Percentiles rank a stretch among this genome's conserved stretches.
These are phyloP conservation scores for Cyclocybe aegerita DNA, from an alignment of 768 basidiomycete species.

Conservation along the genomic window DNA sequence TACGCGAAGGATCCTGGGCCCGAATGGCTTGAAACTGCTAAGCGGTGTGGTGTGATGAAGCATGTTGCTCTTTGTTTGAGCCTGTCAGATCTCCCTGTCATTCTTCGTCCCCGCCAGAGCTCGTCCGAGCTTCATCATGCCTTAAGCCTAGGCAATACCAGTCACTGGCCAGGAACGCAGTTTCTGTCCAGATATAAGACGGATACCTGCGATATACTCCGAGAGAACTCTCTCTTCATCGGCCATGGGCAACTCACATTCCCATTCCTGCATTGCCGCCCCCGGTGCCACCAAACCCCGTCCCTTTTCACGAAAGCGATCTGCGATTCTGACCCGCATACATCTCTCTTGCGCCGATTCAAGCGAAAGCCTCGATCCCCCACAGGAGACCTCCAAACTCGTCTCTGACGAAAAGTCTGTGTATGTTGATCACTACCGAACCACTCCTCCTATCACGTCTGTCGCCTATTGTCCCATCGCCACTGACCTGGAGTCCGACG, in stretches of 20 bases:
- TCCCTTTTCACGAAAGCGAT: conserved; percentile 30
- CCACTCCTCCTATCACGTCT: conserved; percentile 17
- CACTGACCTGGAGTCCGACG: conserved; percentile 27
- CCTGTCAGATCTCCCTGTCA: conserved; percentile 25
- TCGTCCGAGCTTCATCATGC: conserved; percentile 13
- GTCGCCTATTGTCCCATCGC: conserved; percentile 26
- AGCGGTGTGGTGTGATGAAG: neutral
- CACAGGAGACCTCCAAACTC: conserved; percentile 39
- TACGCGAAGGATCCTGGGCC: neutral
- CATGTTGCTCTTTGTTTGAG: conserved; percentile 25
- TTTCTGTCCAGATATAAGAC: conserved; percentile 18
- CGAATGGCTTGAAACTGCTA: neutral
- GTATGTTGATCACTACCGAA: conserved; percentile 20
- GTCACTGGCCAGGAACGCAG: conserved; percentile 17
- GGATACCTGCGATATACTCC: conserved; percentile 7
- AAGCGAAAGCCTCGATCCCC: conserved; percentile 31
- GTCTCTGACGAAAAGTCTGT: conserved; percentile 26
- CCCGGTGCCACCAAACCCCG: conserved; percentile 13
- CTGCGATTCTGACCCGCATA: conserved; percentile 35
- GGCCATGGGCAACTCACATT: conserved; percentile 33
- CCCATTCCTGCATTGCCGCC: conserved; percentile 12
- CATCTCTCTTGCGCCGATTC: conserved; percentile 36
- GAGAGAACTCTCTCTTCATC: conserved; percentile 3
- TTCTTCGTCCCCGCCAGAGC: conserved; percentile 9
- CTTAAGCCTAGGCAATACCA: conserved; percentile 13